Conservation (phyloP, 2,329 filamentous ascomycete species). For the Neurospora sp. region DNA sequence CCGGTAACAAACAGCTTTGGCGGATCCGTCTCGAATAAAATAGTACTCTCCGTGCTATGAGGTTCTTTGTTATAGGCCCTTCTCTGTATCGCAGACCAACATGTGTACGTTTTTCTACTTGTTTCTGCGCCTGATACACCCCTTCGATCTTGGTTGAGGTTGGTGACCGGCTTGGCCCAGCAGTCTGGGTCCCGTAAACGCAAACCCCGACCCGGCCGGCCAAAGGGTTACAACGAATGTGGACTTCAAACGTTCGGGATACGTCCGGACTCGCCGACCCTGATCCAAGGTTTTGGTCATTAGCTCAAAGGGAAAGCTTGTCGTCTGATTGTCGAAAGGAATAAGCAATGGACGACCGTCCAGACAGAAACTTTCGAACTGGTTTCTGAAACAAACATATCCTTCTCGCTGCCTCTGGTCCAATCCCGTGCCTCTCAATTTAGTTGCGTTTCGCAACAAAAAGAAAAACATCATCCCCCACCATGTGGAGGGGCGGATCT, state of each 20-base stretch:
- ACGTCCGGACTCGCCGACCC: background rate
- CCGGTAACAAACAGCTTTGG: background rate
- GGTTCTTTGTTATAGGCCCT: background rate
- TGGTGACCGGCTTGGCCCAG: background rate
- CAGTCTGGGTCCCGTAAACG: background rate
- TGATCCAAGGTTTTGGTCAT: background rate
- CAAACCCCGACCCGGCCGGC: background rate
- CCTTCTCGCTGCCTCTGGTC: background rate
- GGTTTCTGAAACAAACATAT: background rate
- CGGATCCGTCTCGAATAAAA: background rate
- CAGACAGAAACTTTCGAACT: background rate
- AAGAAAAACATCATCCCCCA: conserved; percentile 3
- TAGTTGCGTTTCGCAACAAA: background rate
- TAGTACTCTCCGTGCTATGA: background rate
- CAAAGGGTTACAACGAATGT: background rate
- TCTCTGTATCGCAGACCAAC: background rate
- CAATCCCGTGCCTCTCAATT: background rate
- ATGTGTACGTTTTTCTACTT: background rate
- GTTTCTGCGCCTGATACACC: background rate
- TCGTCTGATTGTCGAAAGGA: background rate
- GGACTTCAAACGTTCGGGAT: background rate
- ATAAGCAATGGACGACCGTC: background rate
- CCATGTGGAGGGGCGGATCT: conserved; percentile 5
- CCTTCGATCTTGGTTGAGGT: background rate
- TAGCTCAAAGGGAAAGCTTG: background rate